A percentile compares a stretch with the other conserved stretches of the same genome.
Conservation (phyloP, 495 filamentous ascomycete genomes). For the Neurospora pannonica region DNA sequence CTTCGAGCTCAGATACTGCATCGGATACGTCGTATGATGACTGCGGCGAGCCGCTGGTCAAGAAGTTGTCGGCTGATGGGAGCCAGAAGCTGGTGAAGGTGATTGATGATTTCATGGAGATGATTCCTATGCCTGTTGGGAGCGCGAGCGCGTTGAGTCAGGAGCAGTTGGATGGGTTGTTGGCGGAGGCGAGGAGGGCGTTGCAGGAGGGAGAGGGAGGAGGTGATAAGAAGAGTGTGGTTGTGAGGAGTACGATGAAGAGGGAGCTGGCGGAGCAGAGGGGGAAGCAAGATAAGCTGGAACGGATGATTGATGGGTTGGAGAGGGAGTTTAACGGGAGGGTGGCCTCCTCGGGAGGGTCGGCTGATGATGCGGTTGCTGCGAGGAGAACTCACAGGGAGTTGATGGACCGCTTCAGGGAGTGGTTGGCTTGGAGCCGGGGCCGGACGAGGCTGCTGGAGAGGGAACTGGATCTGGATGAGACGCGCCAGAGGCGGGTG, state of each 20-base stretch:
- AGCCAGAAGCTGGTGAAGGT: background rate
- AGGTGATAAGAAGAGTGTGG: background rate
- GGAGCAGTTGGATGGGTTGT: background rate
- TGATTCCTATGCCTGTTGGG: background rate
- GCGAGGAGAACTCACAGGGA: background rate
- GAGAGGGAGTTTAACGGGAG: background rate
- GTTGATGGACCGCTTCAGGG: background rate
- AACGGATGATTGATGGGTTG: background rate
- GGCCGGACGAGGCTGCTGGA: background rate
- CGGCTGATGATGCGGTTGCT: background rate
- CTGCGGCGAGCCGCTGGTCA: background rate
- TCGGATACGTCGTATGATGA: conserved; percentile 1
- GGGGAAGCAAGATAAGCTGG: background rate
- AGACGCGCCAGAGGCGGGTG: background rate
- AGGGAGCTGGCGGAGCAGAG: background rate
- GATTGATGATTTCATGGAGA: background rate
- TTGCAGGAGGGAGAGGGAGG: background rate
- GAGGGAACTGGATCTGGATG: background rate
- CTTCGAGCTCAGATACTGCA: background rate
- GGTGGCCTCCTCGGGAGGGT: background rate
- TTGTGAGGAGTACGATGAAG: background rate
- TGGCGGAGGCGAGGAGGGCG: background rate
- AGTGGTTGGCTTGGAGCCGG: background rate
- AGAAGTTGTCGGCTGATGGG: background rate
- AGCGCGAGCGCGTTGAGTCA: background rate